Conservation (phyloP, 2,329 filamentous ascomycete genomes). For the Penicillium digitatum region DNA sequence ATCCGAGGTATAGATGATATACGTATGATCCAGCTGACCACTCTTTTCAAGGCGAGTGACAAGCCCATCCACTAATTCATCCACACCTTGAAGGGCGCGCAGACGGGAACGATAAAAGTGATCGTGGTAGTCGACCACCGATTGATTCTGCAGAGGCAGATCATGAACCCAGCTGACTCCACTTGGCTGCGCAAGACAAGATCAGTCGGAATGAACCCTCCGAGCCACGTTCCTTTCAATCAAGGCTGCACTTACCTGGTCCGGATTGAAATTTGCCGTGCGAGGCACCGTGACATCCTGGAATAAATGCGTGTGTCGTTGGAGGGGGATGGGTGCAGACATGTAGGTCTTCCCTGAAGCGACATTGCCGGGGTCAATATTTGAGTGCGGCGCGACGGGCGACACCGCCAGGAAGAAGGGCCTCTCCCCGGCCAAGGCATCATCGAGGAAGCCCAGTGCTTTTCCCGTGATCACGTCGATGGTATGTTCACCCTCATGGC, state of each 20-base stretch:
- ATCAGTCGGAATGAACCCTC: background rate
- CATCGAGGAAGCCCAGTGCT: conserved; percentile 57
- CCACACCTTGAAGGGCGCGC: conserved; percentile 51
- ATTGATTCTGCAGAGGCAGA: conserved; percentile 45
- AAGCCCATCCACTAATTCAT: conserved; percentile 52
- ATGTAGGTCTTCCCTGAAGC: conserved; percentile 32
- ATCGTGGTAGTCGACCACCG: conserved; percentile 51
- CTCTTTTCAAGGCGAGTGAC: conserved; percentile 42
- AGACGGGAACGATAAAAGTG: conserved; percentile 51
- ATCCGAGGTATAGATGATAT: conserved; percentile 59
- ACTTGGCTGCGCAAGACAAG: conserved; percentile 28
- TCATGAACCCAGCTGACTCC: conserved; percentile 47
- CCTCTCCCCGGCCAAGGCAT: conserved; percentile 51
- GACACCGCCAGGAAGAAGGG: conserved; percentile 67
- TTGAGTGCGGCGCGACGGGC: conserved; percentile 64
- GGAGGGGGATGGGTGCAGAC: conserved; percentile 54
- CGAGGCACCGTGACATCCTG: conserved; percentile 57
- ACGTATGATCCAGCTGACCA: conserved; percentile 51
- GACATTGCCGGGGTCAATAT: conserved; percentile 43
- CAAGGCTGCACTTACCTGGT: conserved; percentile 40
- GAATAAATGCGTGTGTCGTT: conserved; percentile 62
- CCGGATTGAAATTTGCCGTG: conserved; percentile 63
- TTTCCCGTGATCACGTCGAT: conserved; percentile 60
- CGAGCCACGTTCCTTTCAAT: background rate
- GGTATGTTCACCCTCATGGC: conserved; percentile 53